These are phyloP conservation scores for Rhipidocladum racemiflorum DNA, from an alignment of 176 grass and related monocot genomes.

Conservation along the genomic window DNA sequence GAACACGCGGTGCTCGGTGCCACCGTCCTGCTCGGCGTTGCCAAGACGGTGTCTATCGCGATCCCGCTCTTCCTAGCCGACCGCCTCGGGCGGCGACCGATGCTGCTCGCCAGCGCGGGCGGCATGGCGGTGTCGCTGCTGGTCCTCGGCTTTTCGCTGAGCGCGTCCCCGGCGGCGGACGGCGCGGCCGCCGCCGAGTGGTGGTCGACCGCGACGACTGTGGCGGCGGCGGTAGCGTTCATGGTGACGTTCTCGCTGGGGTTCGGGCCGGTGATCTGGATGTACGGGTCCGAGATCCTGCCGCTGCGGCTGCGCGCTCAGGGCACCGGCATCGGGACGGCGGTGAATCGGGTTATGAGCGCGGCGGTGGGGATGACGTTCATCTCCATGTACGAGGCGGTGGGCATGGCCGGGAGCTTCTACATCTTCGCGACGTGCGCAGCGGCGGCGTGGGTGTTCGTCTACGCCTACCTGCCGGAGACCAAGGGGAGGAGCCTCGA, in stretches of 20 bases:
- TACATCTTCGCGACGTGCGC: constrained; percentile 50
- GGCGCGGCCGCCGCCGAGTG: background rate
- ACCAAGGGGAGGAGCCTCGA: too few relatives aligned
- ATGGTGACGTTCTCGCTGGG: constrained; percentile 59
- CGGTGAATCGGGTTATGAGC: constrained; percentile 56
- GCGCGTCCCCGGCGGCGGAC: background rate
- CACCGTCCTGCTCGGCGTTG: constrained; percentile 47
- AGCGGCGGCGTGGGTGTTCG: constrained; percentile 43
- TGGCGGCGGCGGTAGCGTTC: constrained; percentile 31
- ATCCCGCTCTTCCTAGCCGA: constrained; percentile 53
- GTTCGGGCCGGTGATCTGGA: constrained; percentile 51
- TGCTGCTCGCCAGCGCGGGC: constrained; percentile 53
- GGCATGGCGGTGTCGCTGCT: constrained; percentile 51
- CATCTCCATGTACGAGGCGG: constrained; percentile 51
- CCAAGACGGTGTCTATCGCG: constrained; percentile 49
- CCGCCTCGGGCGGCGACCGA: constrained; percentile 54
- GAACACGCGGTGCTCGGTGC: constrained; percentile 29
- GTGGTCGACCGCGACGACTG: constrained; percentile 27
- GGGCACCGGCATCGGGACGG: constrained; percentile 46
- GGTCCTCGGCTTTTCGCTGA: constrained; percentile 25
- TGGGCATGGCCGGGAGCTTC: constrained; percentile 55
- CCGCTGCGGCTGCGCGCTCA: constrained; percentile 55
- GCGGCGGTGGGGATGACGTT: constrained; percentile 51
- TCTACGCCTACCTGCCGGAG: constrained; percentile 51
- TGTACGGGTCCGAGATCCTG: constrained; percentile 63